Percentiles rank a stretch among this genome's conserved stretches.
These are phyloP conservation scores for Globisporangium splendens DNA, from an alignment of 352 stramenopile genomes.

Conservation along the genomic window DNA sequence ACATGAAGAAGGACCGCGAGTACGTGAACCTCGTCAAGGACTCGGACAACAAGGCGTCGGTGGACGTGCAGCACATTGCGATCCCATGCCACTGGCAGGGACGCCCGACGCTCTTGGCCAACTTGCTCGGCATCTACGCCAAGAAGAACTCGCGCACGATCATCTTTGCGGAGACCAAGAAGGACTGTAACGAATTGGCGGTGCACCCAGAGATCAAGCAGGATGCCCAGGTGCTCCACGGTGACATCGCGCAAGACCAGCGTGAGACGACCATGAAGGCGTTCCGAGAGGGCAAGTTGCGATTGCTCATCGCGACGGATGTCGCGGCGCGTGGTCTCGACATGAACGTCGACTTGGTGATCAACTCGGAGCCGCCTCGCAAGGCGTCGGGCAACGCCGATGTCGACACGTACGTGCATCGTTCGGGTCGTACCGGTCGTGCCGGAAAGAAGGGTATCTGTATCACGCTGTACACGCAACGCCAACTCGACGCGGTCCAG, in stretches of 20 bases:
- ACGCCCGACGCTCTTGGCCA: slow-evolving; percentile 69
- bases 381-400: slow-evolving; percentile 85
- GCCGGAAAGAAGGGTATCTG: slow-evolving; percentile 95
- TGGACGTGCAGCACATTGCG: slow-evolving; percentile 91
- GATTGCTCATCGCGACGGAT: slow-evolving; percentile 96
- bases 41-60: slow-evolving; percentile 85
- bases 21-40: slow-evolving; percentile 92
- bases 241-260: slow-evolving; percentile 96
- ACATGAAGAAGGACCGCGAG: slow-evolving; percentile 87
- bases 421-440: slow-evolving; percentile 95
- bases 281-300: slow-evolving; percentile 94
- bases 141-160: slow-evolving; percentile 91
- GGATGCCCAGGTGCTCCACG: slow-evolving; percentile 91
- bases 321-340: slow-evolving; percentile 96
- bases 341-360: slow-evolving; percentile 96
- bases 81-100: slow-evolving; percentile 91
- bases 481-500: slow-evolving; percentile 70
- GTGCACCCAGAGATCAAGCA: slow-evolving; percentile 88
- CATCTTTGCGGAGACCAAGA: slow-evolving; percentile 95
- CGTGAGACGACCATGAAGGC: slow-evolving; percentile 96
- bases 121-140: slow-evolving; percentile 74
- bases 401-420: slow-evolving; percentile 98
- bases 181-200: slow-evolving; percentile 92
- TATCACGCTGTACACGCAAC: slow-evolving; percentile 94
- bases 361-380: slow-evolving; percentile 92